Base-by-base conservation (phyloP, 805 yeast species). In the Novakomyces olei region DNA sequence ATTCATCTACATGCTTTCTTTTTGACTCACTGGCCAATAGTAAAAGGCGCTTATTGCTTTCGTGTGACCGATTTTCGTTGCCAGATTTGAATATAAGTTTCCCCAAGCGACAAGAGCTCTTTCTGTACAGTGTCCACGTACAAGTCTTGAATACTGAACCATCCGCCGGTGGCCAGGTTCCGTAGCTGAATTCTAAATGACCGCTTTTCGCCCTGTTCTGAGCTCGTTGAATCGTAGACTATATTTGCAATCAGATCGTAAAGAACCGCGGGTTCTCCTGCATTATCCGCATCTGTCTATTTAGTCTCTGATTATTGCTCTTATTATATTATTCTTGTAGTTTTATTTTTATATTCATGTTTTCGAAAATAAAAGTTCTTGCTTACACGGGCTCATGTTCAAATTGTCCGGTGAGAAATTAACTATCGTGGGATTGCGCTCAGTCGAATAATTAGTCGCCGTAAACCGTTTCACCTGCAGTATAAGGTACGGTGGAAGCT, bases 141-240 rank as follows among this genome's bases (percentile, higher is more conserved):
- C 32, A 67, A 50, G 43, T 74, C 71, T 32, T 64, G 58, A 9
- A 77, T 58, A 38, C 67, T 69, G 4, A 60, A 39, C 88, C 91
- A 78, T 23, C 23, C 24, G 19, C 23, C 23, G n/a, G 26, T 19
- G 12, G 27, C 27, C 16, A 48, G 42, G 36, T 65, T 63, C 5
- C 52, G 44, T 18, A 63, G 38, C 43, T 63, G 76, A 5, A 69
- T 60, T 44, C 57, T 64, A 65, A 69, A 69, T 33, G 47, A 42
- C 37, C 39, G 43, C 46, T 52, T 32, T 37, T 33, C 41, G 5
- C 48, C 49, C 36, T 55, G 58, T 12, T 42, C 40, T 4, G 37
- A 23, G 27, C 32, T 22, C 14, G 34, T 41, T 10, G 57, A 41
- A 15, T 56, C 60, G 36, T 50, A 48, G 1, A 67, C 56, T 1